phyloP scores from a whole-genome alignment of 768 basidiomycete species.

The Paxillus rubicundulus region DNA sequence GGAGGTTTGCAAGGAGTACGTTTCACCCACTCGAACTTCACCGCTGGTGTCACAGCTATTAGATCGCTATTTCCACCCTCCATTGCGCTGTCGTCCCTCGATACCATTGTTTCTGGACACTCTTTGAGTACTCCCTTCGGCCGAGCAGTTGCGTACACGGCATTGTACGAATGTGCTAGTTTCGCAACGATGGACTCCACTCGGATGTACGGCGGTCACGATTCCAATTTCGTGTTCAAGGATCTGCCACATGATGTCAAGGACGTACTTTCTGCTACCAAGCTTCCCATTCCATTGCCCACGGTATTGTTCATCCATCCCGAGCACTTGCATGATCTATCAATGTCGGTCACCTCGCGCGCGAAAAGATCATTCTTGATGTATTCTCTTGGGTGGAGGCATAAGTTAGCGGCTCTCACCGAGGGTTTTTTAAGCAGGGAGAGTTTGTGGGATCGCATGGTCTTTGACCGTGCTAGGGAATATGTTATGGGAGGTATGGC shows the following conservation, averaged over 20 bases:
- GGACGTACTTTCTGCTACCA: constrained; percentile 47
- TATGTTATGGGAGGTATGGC: constrained; percentile 59
- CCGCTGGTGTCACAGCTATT: constrained; percentile 82
- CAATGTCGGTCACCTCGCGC: constrained; percentile 49
- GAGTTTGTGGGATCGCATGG: constrained; percentile 80
- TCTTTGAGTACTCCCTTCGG: constrained; percentile 76
- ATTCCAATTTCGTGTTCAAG: constrained; percentile 4
- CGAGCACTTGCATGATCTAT: constrained; percentile 55
- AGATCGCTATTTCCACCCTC: constrained; percentile 75
- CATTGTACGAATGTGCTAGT: constrained; percentile 70
- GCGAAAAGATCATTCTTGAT: constrained; percentile 54
- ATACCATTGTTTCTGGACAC: constrained; percentile 76
- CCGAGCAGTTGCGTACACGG: constrained; percentile 74
- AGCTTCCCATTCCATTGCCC: constrained; percentile 65
- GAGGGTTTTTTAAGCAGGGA: constrained; percentile 79
- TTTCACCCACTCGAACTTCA: constrained; percentile 81
- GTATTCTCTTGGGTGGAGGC: constrained; percentile 68
- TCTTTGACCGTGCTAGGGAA: constrained; percentile 68
- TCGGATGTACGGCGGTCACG: constrained; percentile 46
- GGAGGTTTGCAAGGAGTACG: constrained; percentile 60
- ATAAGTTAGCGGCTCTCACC: constrained; percentile 64
- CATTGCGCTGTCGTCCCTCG: constrained; percentile 62
- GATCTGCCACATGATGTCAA: constrained; percentile 32
- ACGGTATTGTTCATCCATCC: constrained; percentile 77
- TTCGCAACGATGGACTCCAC: constrained; percentile 66